Base-by-base conservation (phyloP, 441 rosid genomes). In the Raphanus hybrid region DNA sequence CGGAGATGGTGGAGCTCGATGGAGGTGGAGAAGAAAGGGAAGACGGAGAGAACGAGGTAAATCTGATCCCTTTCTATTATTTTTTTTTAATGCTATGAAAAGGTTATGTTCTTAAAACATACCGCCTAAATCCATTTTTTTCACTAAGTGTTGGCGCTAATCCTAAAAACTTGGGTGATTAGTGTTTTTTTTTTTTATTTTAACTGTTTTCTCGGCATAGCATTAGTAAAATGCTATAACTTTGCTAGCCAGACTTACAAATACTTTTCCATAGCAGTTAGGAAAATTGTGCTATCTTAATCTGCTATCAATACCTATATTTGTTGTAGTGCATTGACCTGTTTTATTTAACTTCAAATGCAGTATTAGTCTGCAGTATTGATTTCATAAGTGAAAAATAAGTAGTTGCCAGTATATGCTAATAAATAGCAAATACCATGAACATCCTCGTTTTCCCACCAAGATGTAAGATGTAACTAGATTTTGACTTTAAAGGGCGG, bases 221-320 rank as follows among this genome's bases (percentile, higher is more conserved):
- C 45, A 39, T 39, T 7, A 39, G 45, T 39, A 39, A 39, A 39
- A 9, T 39, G 45, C 45, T 39, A 39, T 39, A 39, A 39, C 45
- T 39, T 39, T 39, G 3, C 45, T 8, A 7, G 45, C 10, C 0
- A 39, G 45, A 39, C 45, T 39, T 39, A 9, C 45, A 39, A 39
- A 39, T 39, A 39, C 45, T 9, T 39, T 39, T 39, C 45, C 70
- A 64, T 90, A 50, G 2, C 18, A 65, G 12, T 61, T 35, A 62
- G 55, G 70, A 59, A 61, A 39, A 39, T 39, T 39, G 45, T 39
- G 45, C 45, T 39, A 39, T 39, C 45, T 39, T 39, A 39, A 39
- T 39, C 45, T 39, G 45, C 45, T 39, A 39, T 39, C 10, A 39
- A 39, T 39, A 39, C 45, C 45, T 39, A 39, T 39, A 39, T 39